These are phyloP conservation scores for Phytomonas sp. DNA, from an alignment of 208 protist genomes.

Conservation along the genomic window DNA sequence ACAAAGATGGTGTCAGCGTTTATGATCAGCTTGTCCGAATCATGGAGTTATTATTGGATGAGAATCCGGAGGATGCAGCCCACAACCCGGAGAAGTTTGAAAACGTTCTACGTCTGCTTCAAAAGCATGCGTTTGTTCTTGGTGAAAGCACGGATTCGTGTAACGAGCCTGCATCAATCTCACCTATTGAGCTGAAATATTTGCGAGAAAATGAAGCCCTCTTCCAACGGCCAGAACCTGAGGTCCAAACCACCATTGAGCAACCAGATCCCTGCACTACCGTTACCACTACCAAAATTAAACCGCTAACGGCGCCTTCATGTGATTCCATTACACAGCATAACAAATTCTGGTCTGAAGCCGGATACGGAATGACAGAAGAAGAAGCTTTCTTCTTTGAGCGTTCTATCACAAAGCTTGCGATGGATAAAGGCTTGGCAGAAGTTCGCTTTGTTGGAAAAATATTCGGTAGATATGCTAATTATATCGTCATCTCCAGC, in stretches of 20 bases:
- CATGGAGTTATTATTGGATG: conserved; percentile 77
- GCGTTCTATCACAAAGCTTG: conserved; percentile 83
- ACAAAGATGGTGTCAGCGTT: conserved; percentile 83
- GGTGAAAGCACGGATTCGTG: conserved; percentile 61
- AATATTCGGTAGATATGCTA: conserved; percentile 71
- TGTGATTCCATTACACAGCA: conserved; percentile 64
- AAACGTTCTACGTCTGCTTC: conserved; percentile 65
- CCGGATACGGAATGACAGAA: conserved; percentile 68
- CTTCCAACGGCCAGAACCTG: conserved; percentile 63
- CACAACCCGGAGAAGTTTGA: conserved; percentile 64
- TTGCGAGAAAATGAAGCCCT: conserved; percentile 68
- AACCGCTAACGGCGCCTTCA: conserved; percentile 66
- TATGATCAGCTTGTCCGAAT: conserved; percentile 88
- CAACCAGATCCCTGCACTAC: conserved; percentile 88
- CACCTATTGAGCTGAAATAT: conserved; percentile 57
- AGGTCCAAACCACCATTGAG: conserved; percentile 78
- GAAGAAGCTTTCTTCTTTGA: conserved; percentile 86
- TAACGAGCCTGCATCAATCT: conserved; percentile 48
- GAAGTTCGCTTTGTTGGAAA: conserved; percentile 89
- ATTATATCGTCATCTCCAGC: conserved; percentile 85
- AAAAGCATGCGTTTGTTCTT: conserved; percentile 75
- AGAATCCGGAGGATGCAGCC: conserved; percentile 64
- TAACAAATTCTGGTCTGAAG: conserved; percentile 68
- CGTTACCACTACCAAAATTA: conserved; percentile 80
- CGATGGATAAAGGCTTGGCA: conserved; percentile 76